Evolutionary conservation across 768 basidiomycete genomes (phyloP), one percentile per base, ranked within the genome.

Genomic region (Boletus rufocinnamomeus): DNA sequence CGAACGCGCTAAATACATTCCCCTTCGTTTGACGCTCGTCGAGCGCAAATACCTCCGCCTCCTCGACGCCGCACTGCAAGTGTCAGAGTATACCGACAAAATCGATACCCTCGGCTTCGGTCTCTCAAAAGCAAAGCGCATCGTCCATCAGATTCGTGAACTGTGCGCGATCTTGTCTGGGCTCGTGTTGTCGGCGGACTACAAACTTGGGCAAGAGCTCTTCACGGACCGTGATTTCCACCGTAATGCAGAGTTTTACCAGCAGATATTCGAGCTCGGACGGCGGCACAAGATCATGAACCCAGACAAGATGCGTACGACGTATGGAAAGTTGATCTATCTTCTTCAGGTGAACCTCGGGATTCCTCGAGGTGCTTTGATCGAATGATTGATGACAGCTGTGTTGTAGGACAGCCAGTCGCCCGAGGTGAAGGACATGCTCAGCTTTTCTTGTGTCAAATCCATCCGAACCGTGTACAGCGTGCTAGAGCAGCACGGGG

Each of bases 241-340:
- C 59, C 79, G 83, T 16, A 94, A 94, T 65, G 84, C 83, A 19
- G 84, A 86, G 9, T 94, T 93, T 68, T 94, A 88, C 66, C 89
- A 91, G 58, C 74, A 79, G 16, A 80, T 93, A 27, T 93, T 93
- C 62, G 91, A 93, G 73, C 80, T 93, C 25, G 91, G 92, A 21
- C 78, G 91, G 50, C 80, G 91, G 57, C 89, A 93, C 69, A 93
- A 93, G 72, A 93, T 94, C 67, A 92, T 90, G 89, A 94, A 93
- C 65, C 92, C 92, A 0, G 92, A 93, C 68, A 93, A 93, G 65
- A 93, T 93, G 91, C 82, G 92, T 27, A 86, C 88, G 30, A 93
- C 89, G 9, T 94, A 94, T 60, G 92, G 92, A 11, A 93, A 93
- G 68, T 75, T 93, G 58, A 86, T 93, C 35, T 93, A 93, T 72